Base-by-base conservation (phyloP, 768 basidiomycete genomes). In the Jaapia argillacea region DNA sequence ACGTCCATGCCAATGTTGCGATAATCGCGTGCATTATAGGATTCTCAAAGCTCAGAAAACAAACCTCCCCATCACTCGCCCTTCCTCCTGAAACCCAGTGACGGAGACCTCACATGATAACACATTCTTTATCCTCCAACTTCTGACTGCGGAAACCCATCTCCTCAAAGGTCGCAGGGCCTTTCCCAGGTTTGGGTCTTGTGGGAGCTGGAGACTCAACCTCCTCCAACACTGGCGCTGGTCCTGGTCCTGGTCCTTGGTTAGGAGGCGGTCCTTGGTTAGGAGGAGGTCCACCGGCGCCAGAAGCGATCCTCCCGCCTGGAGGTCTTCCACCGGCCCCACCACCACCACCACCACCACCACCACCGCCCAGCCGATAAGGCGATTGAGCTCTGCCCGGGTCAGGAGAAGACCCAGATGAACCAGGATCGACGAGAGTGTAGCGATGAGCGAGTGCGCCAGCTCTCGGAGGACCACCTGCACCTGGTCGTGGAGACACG, bases 81-180 rank as follows among this genome's bases (percentile, higher is more conserved):
- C n/a, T n/a, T n/a, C n/a, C n/a, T n/a, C n/a, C n/a, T n/a, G n/a
- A n/a, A n/a, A n/a, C n/a, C n/a, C n/a, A n/a, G n/a, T n/a, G n/a
- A n/a, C n/a, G n/a, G n/a, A n/a, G n/a, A n/a, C 37, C 27, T 72
- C 58, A 96, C 90, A 96, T 93, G 50, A 96, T 73, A 25, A 86
- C 64, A 67, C 91, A 94, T 0, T 88, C 82, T 61, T 90, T 81
- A 4, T 86, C 76, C 54, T 90, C 79, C 36, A 77, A 74, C 54
- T 84, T 86, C 22, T 71, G 75, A 10, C 82, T 81, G 24, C 80
- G 75, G 55, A 91, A 83, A 0, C 92, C 92, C 91, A 96, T 92
- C 69, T 94, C 91, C 18, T 82, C 85, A 64, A 96, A 93, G 36
- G 90, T 92, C 54, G 81, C 70, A 1, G 85, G 75, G 1, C 79